phyloP scores from a whole-genome alignment of 1,284 basidiomycete species.

The Moniliophthora roreri region DNA sequence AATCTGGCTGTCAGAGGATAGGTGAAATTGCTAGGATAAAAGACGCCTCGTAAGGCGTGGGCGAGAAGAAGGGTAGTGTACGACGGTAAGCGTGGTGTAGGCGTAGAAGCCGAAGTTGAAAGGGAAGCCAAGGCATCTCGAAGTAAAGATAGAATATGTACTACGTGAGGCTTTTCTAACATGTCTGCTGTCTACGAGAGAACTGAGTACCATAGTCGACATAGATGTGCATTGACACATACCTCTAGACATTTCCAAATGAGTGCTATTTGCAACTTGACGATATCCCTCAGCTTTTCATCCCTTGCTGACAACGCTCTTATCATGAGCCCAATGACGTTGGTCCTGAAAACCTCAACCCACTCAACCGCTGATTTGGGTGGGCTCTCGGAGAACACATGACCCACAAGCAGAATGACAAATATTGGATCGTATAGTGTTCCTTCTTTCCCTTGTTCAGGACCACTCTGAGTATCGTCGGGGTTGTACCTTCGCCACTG shows the following conservation, averaged over 20 bases:
- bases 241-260: slow-evolving; percentile 61
- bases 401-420: slow-evolving; percentile 66
- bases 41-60: slow-evolving; percentile 77
- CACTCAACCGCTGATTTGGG: slow-evolving; percentile 70
- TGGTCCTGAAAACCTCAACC: slow-evolving; percentile 85
- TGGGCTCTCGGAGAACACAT: slow-evolving; percentile 57
- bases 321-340: slow-evolving; percentile 75
- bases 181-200: slow-evolving; percentile 58
- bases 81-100: slow-evolving; percentile 59
- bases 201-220: slow-evolving; percentile 4
- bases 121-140: slow-evolving; percentile 52
- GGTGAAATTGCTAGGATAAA: slow-evolving; percentile 77
- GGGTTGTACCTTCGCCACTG: slow-evolving; percentile 47
- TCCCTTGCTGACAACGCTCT: slow-evolving; percentile 75
- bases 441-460: slow-evolving; percentile 27
- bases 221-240: slow-evolving; percentile 18
- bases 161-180: slow-evolving; percentile 78
- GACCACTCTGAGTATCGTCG: slow-evolving; percentile 20
- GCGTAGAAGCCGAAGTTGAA: slow-evolving; percentile 19
- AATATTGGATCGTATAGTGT: slow-evolving; percentile 84
- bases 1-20: slow-evolving; percentile 82
- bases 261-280: slow-evolving; percentile 51
- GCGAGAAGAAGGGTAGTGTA: slow-evolving; percentile 80
- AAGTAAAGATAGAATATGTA: slow-evolving; percentile 75
- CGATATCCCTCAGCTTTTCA: slow-evolving; percentile 55